Evolutionary conservation across 2,329 filamentous ascomycete species (phyloP), one percentile per base, ranked within the genome.

Genomic region (Trichoderma citrinoviride): DNA sequence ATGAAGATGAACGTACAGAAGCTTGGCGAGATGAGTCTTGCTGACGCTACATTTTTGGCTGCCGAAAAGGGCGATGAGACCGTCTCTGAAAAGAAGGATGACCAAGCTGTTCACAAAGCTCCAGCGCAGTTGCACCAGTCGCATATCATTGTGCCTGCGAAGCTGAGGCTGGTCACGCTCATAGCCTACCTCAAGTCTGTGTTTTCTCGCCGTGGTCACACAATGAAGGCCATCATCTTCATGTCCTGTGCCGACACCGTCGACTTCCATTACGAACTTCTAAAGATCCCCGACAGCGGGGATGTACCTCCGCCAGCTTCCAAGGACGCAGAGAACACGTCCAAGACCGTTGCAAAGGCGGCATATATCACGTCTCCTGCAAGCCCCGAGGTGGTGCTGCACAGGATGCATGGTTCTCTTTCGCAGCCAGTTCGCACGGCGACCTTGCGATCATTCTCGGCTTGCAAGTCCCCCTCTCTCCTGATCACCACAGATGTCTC

Each of bases 1-100:
- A 91, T 99, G 88, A 97, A 97, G 80, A 93, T 96, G 87, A 95
- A 94, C 71, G 95, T 98, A 1, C 93, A 98, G 75, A 90, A 90
- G 70, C 81, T 99, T 6, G 93, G 94, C 47, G 93, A 97, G 73
- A 96, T 98, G 78, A 97, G 93, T 80, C 81, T 99, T 75, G 93
- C 96, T 71, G 92, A 98, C 72, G 93, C 95, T 0, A 85, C 92
- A 1, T 92, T 97, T 73, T 90, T 99, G 70, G 89, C 92, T 61
- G 89, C 90, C 0, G 80, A 83, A 37, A 85, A 85, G 70, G 80
- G 79, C 21, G 76, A 80, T 5, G 77, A 79, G n/a, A 80, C 83
- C 1, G 75, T 78, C 7, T 80, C 81, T 37, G 78, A 78, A 6
- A 77, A 80, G 23, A 80, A 78, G 12, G 78, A 79, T 1, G 79